Base-by-base conservation (phyloP, 257 asterid genomes). In the Solanum rostratum region DNA sequence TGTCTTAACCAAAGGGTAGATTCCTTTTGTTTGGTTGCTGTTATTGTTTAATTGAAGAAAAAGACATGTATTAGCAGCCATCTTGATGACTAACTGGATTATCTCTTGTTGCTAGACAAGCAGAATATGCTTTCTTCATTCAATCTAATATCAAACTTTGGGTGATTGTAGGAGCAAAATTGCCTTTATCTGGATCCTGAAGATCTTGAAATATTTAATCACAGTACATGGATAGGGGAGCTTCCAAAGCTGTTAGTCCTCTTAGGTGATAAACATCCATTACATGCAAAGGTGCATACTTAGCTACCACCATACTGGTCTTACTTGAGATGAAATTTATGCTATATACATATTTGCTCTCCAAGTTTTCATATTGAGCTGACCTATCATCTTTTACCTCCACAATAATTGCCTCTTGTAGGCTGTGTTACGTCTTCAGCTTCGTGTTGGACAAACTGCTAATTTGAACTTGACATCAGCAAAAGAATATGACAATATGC, bases 371-470 rank as follows among this genome's bases (percentile, higher is more conserved):
- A 76, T 5, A 50, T 66, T 85, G 7, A 24, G 19, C 76, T 74
- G 63, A 57, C 57, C 74, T 24, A 24, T 53, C 80, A 62, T 73
- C 37, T 55, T 80, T 60, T 66, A 29, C 80, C 60, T 60, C 59
- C 62, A 14, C 59, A 54, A 79, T 59, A 30, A 70, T 86, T 89
- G 85, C 55, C 89, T 85, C 88, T 79, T 89, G 88, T 93, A 96
- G 99, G 93, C 97, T 83, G 95, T 93, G 82, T 89, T 96, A 87
- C 88, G 83, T 81, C 95, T 95, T 84, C 95, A 83, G 83, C 96
- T 96, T 85, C 86, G 85, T 80, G 50, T 93, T 59, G 98, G 96
- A 37, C 94, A 93, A 85, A 81, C 90, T 85, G 91, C 96, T 73
- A 87, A 88, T 5, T 86, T 84, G 79, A 87, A 88, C 90, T 82